These are phyloP conservation scores for Cryptosporidium xiaoi DNA, from an alignment of 169 alveolate species.

Conservation along the genomic window DNA sequence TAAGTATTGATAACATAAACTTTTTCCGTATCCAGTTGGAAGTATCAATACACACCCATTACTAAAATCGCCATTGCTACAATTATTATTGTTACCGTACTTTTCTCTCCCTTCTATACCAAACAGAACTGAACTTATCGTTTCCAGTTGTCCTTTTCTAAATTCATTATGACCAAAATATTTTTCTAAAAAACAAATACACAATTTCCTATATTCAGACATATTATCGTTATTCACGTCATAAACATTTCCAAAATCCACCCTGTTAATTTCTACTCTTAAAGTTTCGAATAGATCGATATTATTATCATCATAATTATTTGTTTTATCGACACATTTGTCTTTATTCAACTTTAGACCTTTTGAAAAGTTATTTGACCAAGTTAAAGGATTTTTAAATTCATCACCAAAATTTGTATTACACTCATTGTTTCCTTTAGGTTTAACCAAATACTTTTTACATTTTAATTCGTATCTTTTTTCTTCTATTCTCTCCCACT, in stretches of 20 bases:
- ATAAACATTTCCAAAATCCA: background rate
- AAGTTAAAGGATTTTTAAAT: background rate
- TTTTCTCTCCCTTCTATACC: conserved; percentile 80
- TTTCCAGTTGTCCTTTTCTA: conserved; percentile 85
- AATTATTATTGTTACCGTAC: conserved; percentile 78
- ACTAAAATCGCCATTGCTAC: conserved; percentile 30
- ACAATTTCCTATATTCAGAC: background rate
- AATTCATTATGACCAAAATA: conserved; percentile 83
- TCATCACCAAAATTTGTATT: background rate
- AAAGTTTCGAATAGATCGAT: conserved; percentile 5
- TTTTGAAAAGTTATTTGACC: conserved; percentile 53
- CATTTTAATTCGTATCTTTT: conserved; percentile 27
- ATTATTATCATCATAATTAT: background rate
- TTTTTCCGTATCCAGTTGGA: conserved; percentile 82
- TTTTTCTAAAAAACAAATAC: conserved; percentile 8
- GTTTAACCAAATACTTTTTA: conserved; percentile 19
- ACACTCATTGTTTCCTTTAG: background rate
- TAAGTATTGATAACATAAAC: conserved; percentile 79
- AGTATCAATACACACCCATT: conserved; percentile 77
- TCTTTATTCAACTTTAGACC: conserved; percentile 1
- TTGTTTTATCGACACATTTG: background rate
- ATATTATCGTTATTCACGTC: background rate
- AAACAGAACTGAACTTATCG: conserved; percentile 80
- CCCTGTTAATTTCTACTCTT: conserved; percentile 6
- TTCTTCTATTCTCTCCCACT: conserved; percentile 68